phyloP scores from a whole-genome alignment of 2,329 filamentous ascomycete species.

The Colletotrichum orchidophilum region DNA sequence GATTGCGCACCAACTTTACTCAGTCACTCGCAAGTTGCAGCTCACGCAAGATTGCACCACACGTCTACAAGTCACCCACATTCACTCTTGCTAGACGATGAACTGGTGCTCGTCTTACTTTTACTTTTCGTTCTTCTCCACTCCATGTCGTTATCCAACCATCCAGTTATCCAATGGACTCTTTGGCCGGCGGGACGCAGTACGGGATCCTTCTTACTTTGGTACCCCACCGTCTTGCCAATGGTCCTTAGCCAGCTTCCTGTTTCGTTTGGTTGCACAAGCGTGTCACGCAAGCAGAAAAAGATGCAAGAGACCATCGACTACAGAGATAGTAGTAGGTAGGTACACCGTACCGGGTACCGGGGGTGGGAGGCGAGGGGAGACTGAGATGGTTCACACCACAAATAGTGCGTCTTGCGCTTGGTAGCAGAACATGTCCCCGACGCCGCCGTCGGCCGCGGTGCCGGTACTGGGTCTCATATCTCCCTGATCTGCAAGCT shows the following conservation, averaged over 20 bases:
- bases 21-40: background rate
- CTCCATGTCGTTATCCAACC: background rate
- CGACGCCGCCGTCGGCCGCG: background rate
- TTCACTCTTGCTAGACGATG: background rate
- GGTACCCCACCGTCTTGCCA: background rate
- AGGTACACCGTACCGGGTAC: background rate
- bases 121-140: background rate
- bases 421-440: conserved; percentile 2
- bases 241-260: conserved; percentile 23
- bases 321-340: background rate
- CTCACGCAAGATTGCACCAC: no score
- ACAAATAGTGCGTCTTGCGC: background rate
- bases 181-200: background rate
- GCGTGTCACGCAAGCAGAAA: conserved; percentile 16
- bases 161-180: conserved; percentile 12
- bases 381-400: background rate
- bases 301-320: background rate
- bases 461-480: conserved; percentile 15
- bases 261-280: conserved; percentile 27
- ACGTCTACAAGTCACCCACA: background rate
- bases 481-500: conserved; percentile 32
- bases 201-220: background rate
- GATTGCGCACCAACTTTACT: background rate
- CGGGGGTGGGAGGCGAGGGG: background rate
- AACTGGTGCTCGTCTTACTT: conserved; percentile 3